Conservation (phyloP, 345 rosid species). For the Heritiera littoralis region DNA sequence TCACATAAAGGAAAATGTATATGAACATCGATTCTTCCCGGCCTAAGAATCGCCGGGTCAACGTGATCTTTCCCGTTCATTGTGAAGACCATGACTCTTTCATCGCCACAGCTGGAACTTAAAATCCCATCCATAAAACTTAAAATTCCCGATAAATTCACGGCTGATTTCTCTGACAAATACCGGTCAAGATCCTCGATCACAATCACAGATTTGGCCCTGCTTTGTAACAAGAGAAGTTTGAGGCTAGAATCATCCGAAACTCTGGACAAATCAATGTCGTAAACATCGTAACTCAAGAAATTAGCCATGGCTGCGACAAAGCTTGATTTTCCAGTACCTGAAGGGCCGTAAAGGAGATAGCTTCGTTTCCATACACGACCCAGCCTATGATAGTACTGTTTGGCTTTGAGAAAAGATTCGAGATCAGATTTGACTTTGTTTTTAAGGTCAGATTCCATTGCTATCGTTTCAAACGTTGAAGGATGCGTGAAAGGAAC, state of each 20-base stretch:
- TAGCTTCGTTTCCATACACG: slow-evolving; percentile 83
- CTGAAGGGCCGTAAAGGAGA: slow-evolving; percentile 71
- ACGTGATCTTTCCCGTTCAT: slow-evolving; percentile 56
- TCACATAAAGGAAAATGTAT: slow-evolving; percentile 82
- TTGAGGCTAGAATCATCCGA: slow-evolving; percentile 62
- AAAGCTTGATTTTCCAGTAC: slow-evolving; percentile 82
- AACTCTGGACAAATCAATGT: slow-evolving; percentile 60
- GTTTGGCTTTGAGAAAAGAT: slow-evolving; percentile 64
- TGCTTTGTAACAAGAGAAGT: slow-evolving; percentile 54
- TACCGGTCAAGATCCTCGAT: slow-evolving; percentile 75
- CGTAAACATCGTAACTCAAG: slow-evolving; percentile 64
- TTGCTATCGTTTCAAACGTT: slow-evolving; percentile 72
- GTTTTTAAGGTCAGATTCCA: slow-evolving; percentile 70
- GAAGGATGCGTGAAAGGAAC: slow-evolving; percentile 76
- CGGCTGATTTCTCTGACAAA: slow-evolving; percentile 46
- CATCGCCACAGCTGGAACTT: slow-evolving; percentile 61
- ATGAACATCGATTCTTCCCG: slow-evolving; percentile 88
- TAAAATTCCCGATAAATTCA: slow-evolving; percentile 54
- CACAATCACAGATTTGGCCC: slow-evolving; percentile 49
- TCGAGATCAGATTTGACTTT: slow-evolving; percentile 73
- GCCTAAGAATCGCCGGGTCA: slow-evolving; percentile 66
- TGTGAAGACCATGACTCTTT: slow-evolving; percentile 74
- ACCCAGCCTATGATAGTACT: slow-evolving; percentile 68
- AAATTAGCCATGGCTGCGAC: slow-evolving; percentile 79
- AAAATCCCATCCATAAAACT: slow-evolving; percentile 73